Percentiles rank a stretch among this genome's conserved stretches.
Conservation (phyloP, 176 grass and related monocot species). For the Pharus latifolius region DNA sequence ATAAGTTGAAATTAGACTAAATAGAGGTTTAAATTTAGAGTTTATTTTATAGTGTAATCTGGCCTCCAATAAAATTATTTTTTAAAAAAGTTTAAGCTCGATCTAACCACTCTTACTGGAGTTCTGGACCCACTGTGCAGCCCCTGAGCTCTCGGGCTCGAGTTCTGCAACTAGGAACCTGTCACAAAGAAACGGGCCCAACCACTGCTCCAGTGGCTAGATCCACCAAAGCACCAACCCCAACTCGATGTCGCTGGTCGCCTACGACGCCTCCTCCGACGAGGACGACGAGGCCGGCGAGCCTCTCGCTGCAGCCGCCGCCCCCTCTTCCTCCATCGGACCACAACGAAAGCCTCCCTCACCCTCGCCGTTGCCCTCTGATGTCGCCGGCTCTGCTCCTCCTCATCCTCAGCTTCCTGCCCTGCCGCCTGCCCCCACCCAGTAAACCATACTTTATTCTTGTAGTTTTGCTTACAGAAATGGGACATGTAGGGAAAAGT, state of each 20-base stretch:
- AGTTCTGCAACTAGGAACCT: too few species aligned
- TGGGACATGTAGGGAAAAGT: neutral
- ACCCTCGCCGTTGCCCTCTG: neutral
- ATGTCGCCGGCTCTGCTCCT: neutral
- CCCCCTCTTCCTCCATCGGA: neutral
- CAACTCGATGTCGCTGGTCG: conserved; percentile 50
- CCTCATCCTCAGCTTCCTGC: conserved; percentile 1
- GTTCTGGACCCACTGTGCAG: too few species aligned
- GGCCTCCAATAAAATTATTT: too few species aligned
- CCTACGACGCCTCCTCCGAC: conserved; percentile 57
- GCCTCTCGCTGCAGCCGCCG: neutral
- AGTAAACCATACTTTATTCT: conserved; percentile 7
- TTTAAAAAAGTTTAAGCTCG: too few species aligned
- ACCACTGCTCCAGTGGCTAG: neutral
- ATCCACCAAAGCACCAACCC: neutral
- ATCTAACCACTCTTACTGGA: too few species aligned
- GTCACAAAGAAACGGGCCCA: too few species aligned
- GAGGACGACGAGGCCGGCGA: conserved; percentile 46
- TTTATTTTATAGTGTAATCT: too few species aligned
- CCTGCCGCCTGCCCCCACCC: neutral
- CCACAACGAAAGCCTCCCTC: conserved; percentile 15
- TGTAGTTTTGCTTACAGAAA: conserved; percentile 13
- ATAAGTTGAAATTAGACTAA: too few species aligned
- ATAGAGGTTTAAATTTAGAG: too few species aligned
- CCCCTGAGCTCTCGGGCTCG: too few species aligned